Percentiles rank a stretch among this genome's conserved stretches.
Conservation (phyloP, 1,284 basidiomycete genomes). For the Paramarasmius palmivorus region DNA sequence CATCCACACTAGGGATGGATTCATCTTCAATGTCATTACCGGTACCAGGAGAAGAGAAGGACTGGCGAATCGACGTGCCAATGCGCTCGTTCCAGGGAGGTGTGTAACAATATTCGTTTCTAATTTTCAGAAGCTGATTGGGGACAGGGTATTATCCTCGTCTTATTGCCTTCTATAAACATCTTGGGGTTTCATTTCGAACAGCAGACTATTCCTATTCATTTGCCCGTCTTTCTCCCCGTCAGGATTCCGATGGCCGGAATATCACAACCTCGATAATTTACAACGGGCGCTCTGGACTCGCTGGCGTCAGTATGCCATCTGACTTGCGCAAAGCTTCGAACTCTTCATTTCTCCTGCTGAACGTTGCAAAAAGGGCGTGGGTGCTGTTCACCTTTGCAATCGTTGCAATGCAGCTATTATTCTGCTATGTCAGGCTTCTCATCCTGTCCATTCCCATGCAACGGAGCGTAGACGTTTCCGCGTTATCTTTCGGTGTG, state of each 20-base stretch:
- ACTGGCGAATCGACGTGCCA: constrained; percentile 68
- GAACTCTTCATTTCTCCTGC: not conserved
- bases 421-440: constrained; percentile 57
- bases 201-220: constrained; percentile 66
- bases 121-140: not conserved
- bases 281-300: constrained; percentile 66
- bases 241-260: constrained; percentile 18
- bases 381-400: constrained; percentile 33
- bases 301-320: constrained; percentile 51
- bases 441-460: constrained; percentile 50
- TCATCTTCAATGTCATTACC: constrained; percentile 50
- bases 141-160: constrained; percentile 67
- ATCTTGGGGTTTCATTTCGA: constrained; percentile 53
- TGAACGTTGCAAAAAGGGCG: constrained; percentile 21
- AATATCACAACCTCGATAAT: constrained; percentile 52
- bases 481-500: constrained; percentile 43
- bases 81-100: constrained; percentile 82
- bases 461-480: constrained; percentile 32
- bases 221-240: constrained; percentile 51
- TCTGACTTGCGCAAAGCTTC: constrained; percentile 28
- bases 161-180: constrained; percentile 63
- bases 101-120: constrained; percentile 26
- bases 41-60: constrained; percentile 28
- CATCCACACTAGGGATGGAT: constrained; percentile 55
- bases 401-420: constrained; percentile 37